phyloP scores from a whole-genome alignment of 495 filamentous ascomycete genomes.

The Apiosordaria backusii region DNA sequence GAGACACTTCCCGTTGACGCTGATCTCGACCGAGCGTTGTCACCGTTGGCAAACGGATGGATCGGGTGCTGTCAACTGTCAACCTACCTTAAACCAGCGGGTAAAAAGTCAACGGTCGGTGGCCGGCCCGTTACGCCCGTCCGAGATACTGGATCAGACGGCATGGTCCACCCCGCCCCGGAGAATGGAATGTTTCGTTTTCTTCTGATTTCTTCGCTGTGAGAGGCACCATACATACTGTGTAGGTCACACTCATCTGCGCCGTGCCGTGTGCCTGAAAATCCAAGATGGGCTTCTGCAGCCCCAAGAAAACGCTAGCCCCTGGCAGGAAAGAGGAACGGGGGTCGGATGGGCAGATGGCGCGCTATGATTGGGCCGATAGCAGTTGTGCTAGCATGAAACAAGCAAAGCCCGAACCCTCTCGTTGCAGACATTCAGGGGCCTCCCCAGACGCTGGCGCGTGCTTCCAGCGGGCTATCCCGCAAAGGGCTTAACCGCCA shows the following conservation, averaged over 20 bases:
- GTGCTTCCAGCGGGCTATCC: conserved; percentile 18
- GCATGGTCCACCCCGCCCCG: background rate
- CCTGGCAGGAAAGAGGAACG: background rate
- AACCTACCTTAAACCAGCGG: background rate
- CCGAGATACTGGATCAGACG: background rate
- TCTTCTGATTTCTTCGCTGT: background rate
- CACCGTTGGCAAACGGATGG: too few species aligned
- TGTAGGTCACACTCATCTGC: background rate
- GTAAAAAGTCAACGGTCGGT: background rate
- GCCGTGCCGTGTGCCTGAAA: background rate
- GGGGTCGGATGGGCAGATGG: background rate
- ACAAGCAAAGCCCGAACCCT: background rate
- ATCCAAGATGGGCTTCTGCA: background rate
- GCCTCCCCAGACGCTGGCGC: conserved; percentile 8
- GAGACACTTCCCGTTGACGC: background rate
- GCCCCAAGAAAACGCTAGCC: background rate
- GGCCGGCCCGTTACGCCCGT: too few species aligned
- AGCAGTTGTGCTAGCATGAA: conserved; percentile 1
- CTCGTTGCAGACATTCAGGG: conserved; percentile 6
- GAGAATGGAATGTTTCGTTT: background rate
- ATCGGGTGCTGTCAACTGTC: too few species aligned
- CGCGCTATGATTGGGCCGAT: conserved; percentile 2
- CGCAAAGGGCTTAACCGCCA: conserved; percentile 11
- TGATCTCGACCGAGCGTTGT: too few species aligned
- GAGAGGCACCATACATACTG: background rate